Evolutionary conservation across 768 basidiomycete genomes (phyloP).

Genomic region (Trametes cingulata): DNA sequence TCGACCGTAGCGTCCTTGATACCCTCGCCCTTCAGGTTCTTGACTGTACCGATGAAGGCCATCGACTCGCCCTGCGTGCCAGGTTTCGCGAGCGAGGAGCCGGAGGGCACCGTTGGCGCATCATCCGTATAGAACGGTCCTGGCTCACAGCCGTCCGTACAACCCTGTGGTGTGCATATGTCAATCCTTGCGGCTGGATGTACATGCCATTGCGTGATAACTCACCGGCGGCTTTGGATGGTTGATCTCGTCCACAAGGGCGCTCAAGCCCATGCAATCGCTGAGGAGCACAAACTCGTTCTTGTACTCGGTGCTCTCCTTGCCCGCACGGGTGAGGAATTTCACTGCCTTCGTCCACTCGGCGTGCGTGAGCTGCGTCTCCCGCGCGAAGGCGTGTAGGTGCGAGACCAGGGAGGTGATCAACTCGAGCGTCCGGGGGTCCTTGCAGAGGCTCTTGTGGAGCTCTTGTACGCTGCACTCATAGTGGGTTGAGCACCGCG

Average conservation of each 20-base stretch:
- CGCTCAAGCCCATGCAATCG: constrained; percentile 41
- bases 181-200: neutral
- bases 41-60: constrained; percentile 37
- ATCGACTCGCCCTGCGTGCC: constrained; percentile 35
- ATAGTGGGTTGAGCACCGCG: neutral
- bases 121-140: constrained; percentile 39
- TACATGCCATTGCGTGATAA: neutral
- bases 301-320: constrained; percentile 40
- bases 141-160: constrained; percentile 36
- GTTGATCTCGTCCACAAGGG: constrained; percentile 39
- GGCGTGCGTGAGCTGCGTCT: constrained; percentile 38
- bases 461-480: constrained; percentile 33
- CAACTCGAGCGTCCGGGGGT: constrained; percentile 34
- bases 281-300: constrained; percentile 44
- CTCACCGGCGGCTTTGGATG: constrained; percentile 36
- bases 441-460: constrained; percentile 30
- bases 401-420: constrained; percentile 36
- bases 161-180: constrained; percentile 21
- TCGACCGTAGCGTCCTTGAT: constrained; percentile 36
- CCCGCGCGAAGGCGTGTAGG: constrained; percentile 40
- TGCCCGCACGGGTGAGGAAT: constrained; percentile 41
- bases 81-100: constrained; percentile 28
- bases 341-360: constrained; percentile 41
- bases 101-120: constrained; percentile 33
- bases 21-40: constrained; percentile 37